These are phyloP conservation scores for Pyricularia sp. DNA, from an alignment of 2,329 filamentous ascomycete species.

Conservation along the genomic window DNA sequence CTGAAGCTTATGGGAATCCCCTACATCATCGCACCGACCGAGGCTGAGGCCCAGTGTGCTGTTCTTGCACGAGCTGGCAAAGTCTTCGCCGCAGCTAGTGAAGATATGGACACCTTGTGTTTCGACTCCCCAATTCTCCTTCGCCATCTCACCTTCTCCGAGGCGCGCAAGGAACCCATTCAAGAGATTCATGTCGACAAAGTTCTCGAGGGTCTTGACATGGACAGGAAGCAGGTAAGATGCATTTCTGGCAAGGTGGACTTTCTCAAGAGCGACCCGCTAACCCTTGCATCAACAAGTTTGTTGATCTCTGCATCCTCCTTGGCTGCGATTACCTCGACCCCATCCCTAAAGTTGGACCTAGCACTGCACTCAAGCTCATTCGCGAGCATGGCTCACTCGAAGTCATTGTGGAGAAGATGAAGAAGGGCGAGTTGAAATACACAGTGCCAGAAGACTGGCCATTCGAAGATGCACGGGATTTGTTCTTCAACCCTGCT, in stretches of 20 bases:
- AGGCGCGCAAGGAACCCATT: constrained; percentile 95
- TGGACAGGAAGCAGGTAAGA: constrained; percentile 75
- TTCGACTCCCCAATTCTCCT: constrained; percentile 88
- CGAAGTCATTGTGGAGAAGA: constrained; percentile 75
- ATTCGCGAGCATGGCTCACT: constrained; percentile 87
- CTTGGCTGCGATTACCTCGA: constrained; percentile 97
- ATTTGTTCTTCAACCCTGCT: constrained; percentile 86
- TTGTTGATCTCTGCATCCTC: constrained; percentile 95
- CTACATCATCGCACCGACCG: constrained; percentile 89
- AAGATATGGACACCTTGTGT: constrained; percentile 98
- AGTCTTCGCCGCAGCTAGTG: constrained; percentile 91
- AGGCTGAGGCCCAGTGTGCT: constrained; percentile 95
- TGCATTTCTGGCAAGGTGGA: not conserved
- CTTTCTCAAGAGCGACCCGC: not conserved
- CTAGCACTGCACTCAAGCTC: constrained; percentile 82
- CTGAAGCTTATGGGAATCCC: constrained; percentile 94
- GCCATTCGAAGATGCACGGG: constrained; percentile 86
- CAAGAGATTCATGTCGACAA: constrained; percentile 87
- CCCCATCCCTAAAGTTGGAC: constrained; percentile 88
- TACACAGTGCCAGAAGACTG: constrained; percentile 90
- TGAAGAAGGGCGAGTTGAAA: constrained; percentile 72
- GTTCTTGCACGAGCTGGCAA: constrained; percentile 82
- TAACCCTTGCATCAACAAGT: constrained; percentile 40
- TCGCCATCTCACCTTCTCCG: constrained; percentile 90
- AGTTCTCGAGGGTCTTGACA: constrained; percentile 75